phyloP scores from a whole-genome alignment of 345 rosid species.

The Citrus hindsii region DNA sequence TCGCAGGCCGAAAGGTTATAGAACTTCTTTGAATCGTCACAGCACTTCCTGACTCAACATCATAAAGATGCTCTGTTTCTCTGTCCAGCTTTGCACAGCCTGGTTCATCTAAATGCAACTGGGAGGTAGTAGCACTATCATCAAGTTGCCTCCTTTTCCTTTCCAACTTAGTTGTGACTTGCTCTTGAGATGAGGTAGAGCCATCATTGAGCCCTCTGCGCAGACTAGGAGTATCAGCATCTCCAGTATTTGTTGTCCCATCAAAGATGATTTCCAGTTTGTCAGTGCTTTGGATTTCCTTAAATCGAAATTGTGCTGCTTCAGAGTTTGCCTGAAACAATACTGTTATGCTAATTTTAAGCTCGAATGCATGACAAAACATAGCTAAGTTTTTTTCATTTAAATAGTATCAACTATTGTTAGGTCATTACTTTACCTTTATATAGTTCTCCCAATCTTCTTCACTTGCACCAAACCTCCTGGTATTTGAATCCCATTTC shows the following conservation, averaged over 20 bases:
- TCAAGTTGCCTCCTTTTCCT: neutral
- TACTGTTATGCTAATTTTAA: neutral
- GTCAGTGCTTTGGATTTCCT: slow-evolving; percentile 26
- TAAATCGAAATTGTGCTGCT: slow-evolving; percentile 29
- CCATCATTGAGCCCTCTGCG: slow-evolving; percentile 17
- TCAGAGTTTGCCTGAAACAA: slow-evolving; percentile 36
- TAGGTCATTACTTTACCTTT: slow-evolving; percentile 15
- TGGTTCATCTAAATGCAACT: slow-evolving; percentile 31
- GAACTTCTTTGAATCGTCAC: slow-evolving; percentile 21
- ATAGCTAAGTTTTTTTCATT: neutral
- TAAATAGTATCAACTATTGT: neutral
- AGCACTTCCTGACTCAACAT: slow-evolving; percentile 23
- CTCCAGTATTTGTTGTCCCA: slow-evolving; percentile 26
- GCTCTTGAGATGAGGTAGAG: slow-evolving; percentile 28
- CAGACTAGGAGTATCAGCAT: slow-evolving; percentile 23
- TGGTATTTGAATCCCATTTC: slow-evolving; percentile 49
- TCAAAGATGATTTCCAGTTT: slow-evolving; percentile 40
- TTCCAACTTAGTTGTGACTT: slow-evolving; percentile 14
- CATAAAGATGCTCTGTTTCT: slow-evolving; percentile 6
- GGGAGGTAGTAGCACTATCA: slow-evolving; percentile 16
- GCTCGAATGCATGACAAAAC: neutral
- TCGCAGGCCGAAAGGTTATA: slow-evolving; percentile 14
- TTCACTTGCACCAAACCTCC: slow-evolving; percentile 33
- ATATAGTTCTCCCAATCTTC: slow-evolving; percentile 37
- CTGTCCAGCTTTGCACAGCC: slow-evolving; percentile 16